These are phyloP conservation scores for Solanum ahanhuiri DNA, from an alignment of 257 asterid species.

Conservation along the genomic window DNA sequence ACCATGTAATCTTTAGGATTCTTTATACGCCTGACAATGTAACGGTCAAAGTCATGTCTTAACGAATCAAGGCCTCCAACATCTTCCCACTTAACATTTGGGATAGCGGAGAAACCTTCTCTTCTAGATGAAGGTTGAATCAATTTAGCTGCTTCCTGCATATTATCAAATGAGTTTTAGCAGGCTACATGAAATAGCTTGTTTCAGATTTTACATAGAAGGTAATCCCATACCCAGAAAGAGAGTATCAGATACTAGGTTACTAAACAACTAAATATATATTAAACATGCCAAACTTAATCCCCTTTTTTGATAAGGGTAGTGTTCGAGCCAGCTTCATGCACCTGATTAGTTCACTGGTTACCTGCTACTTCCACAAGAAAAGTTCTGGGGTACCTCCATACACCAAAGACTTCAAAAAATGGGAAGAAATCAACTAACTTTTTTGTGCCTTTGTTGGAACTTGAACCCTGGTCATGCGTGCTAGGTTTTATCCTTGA, in stretches of 20 bases:
- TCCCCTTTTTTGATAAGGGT: neutral
- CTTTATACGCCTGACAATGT: slow-evolving; percentile 54
- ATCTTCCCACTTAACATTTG: slow-evolving; percentile 83
- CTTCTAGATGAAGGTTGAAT: slow-evolving; percentile 81
- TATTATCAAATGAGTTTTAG: slow-evolving; percentile 3
- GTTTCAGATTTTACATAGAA: neutral
- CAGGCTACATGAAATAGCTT: neutral
- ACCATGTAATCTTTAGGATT: slow-evolving; percentile 70
- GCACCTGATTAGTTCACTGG: neutral
- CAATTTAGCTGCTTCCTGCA: slow-evolving; percentile 69
- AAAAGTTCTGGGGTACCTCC: neutral
- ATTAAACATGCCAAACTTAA: neutral
- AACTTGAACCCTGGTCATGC: neutral
- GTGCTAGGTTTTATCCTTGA: neutral
- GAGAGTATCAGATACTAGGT: neutral
- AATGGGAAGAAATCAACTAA: neutral
- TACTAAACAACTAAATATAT: neutral
- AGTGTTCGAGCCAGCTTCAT: neutral
- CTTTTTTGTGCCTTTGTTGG: neutral
- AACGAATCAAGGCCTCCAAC: slow-evolving; percentile 76
- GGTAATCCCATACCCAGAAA: neutral
- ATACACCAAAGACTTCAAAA: neutral
- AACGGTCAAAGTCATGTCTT: slow-evolving; percentile 54
- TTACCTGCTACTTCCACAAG: neutral
- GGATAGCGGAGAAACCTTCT: slow-evolving; percentile 86